phyloP scores from a whole-genome alignment of 345 rosid genomes.

The Capsella bursapastoris region DNA sequence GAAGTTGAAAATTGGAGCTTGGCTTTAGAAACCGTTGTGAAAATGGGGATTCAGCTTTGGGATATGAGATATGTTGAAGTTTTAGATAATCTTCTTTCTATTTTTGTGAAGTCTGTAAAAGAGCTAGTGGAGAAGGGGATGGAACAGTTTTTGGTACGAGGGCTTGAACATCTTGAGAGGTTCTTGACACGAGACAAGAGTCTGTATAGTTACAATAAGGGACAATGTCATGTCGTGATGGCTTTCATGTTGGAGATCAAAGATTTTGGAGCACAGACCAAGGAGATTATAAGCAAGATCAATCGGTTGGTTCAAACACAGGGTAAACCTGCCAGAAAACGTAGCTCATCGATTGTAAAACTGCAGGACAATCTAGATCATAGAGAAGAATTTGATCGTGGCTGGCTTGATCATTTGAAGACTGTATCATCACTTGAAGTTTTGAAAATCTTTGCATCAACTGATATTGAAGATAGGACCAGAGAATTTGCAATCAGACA shows the following conservation, averaged over 20 bases:
- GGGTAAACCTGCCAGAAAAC: not conserved
- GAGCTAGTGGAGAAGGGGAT: not conserved
- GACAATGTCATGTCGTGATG: not conserved
- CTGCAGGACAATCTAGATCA: not conserved
- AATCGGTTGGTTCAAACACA: not conserved
- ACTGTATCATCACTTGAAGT: not conserved
- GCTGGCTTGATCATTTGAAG: not conserved
- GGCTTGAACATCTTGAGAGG: conserved; percentile 11
- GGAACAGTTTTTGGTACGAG: conserved; percentile 8
- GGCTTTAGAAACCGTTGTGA: not conserved
- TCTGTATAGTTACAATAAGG: not conserved
- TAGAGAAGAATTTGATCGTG: not conserved
- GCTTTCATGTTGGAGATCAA: not conserved
- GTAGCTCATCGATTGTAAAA: not conserved
- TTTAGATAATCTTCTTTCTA: not conserved
- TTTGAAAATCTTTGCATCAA: not conserved
- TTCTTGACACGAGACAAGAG: conserved; percentile 7
- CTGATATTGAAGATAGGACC: not conserved
- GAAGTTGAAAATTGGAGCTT: conserved; percentile 20
- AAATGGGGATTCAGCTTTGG: conserved; percentile 5
- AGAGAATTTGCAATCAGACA: conserved; percentile 8
- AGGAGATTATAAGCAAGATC: not conserved
- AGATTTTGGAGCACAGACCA: not conserved
- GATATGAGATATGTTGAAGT: not conserved
- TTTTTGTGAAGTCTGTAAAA: not conserved